A percentile compares a stretch with the other conserved stretches of the same genome.
Conservation (phyloP, 2,329 filamentous ascomycete species). For the Endothia cerciana region DNA sequence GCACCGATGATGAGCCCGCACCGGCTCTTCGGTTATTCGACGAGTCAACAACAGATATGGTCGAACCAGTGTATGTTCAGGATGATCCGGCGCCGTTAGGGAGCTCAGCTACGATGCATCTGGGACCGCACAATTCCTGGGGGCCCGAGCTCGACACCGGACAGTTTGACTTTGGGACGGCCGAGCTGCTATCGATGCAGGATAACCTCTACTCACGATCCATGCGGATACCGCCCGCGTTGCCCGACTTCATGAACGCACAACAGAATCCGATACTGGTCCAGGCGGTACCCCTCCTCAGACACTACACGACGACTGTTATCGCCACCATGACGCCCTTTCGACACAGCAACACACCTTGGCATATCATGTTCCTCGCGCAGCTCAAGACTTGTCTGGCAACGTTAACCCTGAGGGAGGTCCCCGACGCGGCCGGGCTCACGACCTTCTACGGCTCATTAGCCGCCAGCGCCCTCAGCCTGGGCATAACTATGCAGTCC, state of each 20-base stretch:
- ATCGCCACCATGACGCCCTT: constrained; percentile 43
- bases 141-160: background rate
- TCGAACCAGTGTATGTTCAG: too few species aligned
- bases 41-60: too few species aligned
- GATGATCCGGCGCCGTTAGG: too few species aligned
- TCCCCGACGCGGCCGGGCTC: constrained; percentile 40
- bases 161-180: background rate
- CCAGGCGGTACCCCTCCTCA: constrained; percentile 41
- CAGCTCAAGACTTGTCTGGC: constrained; percentile 42
- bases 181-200: background rate
- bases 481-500: constrained; percentile 36
- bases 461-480: constrained; percentile 44
- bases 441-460: constrained; percentile 43
- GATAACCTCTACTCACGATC: background rate
- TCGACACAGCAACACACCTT: constrained; percentile 44
- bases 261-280: constrained; percentile 34
- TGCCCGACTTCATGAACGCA: background rate
- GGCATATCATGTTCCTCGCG: constrained; percentile 45
- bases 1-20: background rate
- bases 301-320: constrained; percentile 43
- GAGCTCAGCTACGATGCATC: background rate
- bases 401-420: constrained; percentile 41
- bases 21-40: too few species aligned
- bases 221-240: background rate
- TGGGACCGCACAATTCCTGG: background rate